Evolutionary conservation across 192 early-diverging fungal genomes (phyloP), one percentile per base, ranked within the genome.

Genomic region (Entophlyctis luteolus): DNA sequence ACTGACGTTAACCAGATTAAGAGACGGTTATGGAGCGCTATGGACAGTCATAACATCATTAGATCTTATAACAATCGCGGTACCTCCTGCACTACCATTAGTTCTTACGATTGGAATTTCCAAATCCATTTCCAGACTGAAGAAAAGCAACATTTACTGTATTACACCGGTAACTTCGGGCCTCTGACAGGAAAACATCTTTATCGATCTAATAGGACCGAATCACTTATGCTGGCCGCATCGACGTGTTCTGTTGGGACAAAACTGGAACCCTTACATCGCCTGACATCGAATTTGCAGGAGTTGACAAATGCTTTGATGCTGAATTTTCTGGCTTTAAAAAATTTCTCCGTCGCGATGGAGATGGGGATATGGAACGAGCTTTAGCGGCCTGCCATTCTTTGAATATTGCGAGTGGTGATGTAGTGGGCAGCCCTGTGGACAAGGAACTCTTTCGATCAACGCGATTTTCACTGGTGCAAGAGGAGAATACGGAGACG

Each of bases 381-480:
- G 76, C 70, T 14, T 33, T 81, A 35, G 63, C 85, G 0, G 75
- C 86, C 0, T 90, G 88, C 66, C 91, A 92, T 60, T 77, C 84
- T 1, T 79, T 91, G 14, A 86, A 86, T 12, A 62, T 35, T 6
- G 74, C 86, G 22, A 69, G 77, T 32, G 83, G 77, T 18, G 72
- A 78, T 59, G 72, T 84, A 29, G 81, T 91, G 38, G 91, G 90
- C 22, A 87, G 90, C 59, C 83, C 87, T 0, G 85, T 93, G 23
- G 90, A 93, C 67, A 69, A 89, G 65, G 90, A 90, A 75, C 87
- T 90, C 70, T 91, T 93, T 76, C 62, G 75, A 27, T 79, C 81
- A 12, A 87, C 87, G 16, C 72, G 53, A 80, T 87, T 80, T 74
- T 68, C 38, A 37, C 78, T 71, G 36, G 59, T 58, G 3, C 55